These are phyloP conservation scores for Puccinia horiana DNA, from an alignment of 1,284 basidiomycete species.

Conservation along the genomic window DNA sequence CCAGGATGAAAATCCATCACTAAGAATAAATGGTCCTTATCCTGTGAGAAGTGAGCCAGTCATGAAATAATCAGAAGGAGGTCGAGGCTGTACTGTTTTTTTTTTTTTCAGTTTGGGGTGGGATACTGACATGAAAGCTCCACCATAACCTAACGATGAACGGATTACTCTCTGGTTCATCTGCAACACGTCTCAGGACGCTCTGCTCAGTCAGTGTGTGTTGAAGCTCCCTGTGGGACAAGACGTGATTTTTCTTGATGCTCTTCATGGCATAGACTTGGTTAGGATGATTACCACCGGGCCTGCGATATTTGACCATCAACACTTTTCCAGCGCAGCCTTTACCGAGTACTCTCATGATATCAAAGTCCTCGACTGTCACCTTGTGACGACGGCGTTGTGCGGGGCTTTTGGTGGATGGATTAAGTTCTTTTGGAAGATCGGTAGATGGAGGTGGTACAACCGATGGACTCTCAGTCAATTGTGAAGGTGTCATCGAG, in stretches of 20 bases:
- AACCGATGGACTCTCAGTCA: background rate
- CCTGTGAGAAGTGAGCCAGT: background rate
- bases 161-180: constrained; percentile 68
- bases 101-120: too few species aligned
- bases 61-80: too few species aligned
- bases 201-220: constrained; percentile 94
- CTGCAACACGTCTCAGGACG: constrained; percentile 80
- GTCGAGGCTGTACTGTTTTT: too few species aligned
- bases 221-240: constrained; percentile 89
- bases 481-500: background rate
- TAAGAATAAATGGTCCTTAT: constrained; percentile 50
- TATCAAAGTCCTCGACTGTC: constrained; percentile 82
- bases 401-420: background rate
- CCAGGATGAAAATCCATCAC: constrained; percentile 87
- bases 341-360: constrained; percentile 91
- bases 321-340: constrained; percentile 84
- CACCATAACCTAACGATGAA: constrained; percentile 93
- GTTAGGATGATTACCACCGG: background rate
- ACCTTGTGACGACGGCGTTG: constrained; percentile 24
- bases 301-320: constrained; percentile 41
- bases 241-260: constrained; percentile 90
- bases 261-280: constrained; percentile 88
- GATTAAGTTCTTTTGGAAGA: background rate
- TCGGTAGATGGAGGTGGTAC: background rate
- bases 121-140: constrained; percentile 71